Base-by-base conservation (phyloP, 2,329 filamentous ascomycete genomes). In the Penicillium corylophilum region DNA sequence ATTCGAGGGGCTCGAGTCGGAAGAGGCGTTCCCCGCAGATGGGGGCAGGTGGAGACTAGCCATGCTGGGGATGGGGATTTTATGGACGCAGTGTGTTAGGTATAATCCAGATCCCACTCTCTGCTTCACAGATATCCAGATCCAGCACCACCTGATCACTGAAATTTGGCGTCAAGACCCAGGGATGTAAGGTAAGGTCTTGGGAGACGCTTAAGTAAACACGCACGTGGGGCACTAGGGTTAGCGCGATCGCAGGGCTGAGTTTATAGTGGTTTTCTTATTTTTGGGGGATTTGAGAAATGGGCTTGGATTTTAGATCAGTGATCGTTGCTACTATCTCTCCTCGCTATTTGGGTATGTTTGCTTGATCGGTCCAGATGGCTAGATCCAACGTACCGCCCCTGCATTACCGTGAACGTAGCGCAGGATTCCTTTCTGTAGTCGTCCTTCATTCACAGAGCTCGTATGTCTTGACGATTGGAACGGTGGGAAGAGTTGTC, bases 21-120 rank as follows among this genome's bases (percentile, higher is more conserved):
- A 68, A 24, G 63, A 60, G 16, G 57, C 55, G 58, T 59, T 60
- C 50, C 57, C 63, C 46, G 62, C 60, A 44, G 64, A 60, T 48
- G 65, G 60, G 47, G 56, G 59, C 26, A 60, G 54, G 33, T 57
- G 56, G 40, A 63, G 60, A 53, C 51, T 60, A 39, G 57, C 50
- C 63, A 70, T 70, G 35, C 41, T 23, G 43, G 39, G 39, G 16
- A 35, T 38, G 35, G 18, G 18, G 22, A n/a, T n/a, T n/a, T 31
- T 29, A 5, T 7, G 5, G 31, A 13, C 10, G 40, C 12, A 24
- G 24, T 31, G 40, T 20, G 22, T 26, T 36, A 26, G 13, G 16
- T 28, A 3, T 28, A 10, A 28, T 10, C 26, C 12, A 28, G 26
- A 16, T 22, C 12, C 26, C n/a, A 29, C 16, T 9, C 28, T 16